Evolutionary conservation across 1,284 basidiomycete species (phyloP).

Genomic region (Moesziomyces sp.): DNA sequence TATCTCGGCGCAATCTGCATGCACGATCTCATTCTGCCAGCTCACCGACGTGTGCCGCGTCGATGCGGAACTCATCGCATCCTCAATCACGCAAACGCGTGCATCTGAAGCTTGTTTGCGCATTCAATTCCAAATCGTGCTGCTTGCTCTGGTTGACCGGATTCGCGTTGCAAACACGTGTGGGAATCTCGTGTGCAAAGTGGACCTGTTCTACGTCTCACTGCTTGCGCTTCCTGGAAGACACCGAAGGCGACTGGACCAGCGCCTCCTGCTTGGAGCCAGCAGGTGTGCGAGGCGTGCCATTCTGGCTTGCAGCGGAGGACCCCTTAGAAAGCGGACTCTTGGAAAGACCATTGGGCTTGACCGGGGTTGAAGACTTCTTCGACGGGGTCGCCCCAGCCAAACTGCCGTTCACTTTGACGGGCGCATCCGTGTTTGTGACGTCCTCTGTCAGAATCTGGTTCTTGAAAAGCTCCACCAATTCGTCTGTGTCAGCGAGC

Average conservation of each 20-base stretch:
- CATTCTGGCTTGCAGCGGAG: conserved; percentile 1
- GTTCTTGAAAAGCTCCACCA: conserved; percentile 36
- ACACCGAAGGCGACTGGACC: conserved; percentile 16
- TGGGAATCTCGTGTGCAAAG: no score
- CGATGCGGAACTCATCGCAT: no score
- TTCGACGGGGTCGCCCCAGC: conserved; percentile 19
- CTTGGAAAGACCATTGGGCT: conserved; percentile 14
- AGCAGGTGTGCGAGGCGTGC: conserved; percentile 6
- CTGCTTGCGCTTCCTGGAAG: conserved; percentile 36
- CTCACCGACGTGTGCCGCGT: no score
- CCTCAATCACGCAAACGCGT: no score
- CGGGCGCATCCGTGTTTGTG: conserved; percentile 1
- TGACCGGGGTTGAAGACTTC: conserved; percentile 1
- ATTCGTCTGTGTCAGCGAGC: conserved; percentile 35
- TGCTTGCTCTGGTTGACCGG: no score
- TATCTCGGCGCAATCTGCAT: no score
- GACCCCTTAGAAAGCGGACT: conserved; percentile 5
- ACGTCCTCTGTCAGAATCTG: conserved; percentile 16
- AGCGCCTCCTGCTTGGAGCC: not conserved
- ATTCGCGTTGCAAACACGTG: no score
- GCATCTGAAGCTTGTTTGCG: no score
- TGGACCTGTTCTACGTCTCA: not conserved
- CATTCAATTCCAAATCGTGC: no score
- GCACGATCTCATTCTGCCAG: no score
- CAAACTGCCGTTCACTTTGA: conserved; percentile 6